Conservation (phyloP, 352 stramenopile genomes). For the Globisporangium barbulae region DNA sequence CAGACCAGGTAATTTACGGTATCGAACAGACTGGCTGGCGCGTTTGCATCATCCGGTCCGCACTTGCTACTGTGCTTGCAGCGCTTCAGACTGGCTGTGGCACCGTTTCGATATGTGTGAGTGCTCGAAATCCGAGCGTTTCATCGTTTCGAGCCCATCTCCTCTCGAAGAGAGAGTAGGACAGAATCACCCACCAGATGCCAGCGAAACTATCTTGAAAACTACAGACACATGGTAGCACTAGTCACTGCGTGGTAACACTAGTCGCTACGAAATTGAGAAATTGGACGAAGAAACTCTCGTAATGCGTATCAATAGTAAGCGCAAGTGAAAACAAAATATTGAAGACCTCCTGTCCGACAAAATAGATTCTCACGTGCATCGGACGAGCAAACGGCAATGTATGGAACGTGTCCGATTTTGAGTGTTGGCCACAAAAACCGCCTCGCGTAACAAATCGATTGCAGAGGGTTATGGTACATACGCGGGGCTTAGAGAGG, state of each 20-base stretch:
- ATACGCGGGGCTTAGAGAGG: background rate
- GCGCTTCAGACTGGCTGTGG: background rate
- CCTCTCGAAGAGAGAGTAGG: background rate
- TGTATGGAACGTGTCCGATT: too few relatives aligned
- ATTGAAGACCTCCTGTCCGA: too few relatives aligned
- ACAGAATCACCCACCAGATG: background rate
- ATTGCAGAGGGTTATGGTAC: background rate
- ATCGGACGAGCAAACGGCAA: background rate
- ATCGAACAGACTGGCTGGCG: background rate
- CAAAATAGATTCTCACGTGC: too few relatives aligned
- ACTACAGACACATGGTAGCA: too few relatives aligned
- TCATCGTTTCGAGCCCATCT: background rate
- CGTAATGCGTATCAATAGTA: too few relatives aligned
- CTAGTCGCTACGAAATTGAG: too few relatives aligned
- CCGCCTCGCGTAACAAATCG: background rate
- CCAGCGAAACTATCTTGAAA: too few relatives aligned
- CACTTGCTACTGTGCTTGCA: background rate
- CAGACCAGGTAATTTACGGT: conserved; percentile 3
- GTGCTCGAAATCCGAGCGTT: background rate
- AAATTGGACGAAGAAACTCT: too few relatives aligned
- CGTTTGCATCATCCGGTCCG: background rate
- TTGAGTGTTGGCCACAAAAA: background rate
- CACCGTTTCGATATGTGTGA: background rate
- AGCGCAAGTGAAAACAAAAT: too few relatives aligned
- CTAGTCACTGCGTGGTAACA: too few relatives aligned